phyloP scores from a whole-genome alignment of 768 basidiomycete species.

The Hericium rajendrae region DNA sequence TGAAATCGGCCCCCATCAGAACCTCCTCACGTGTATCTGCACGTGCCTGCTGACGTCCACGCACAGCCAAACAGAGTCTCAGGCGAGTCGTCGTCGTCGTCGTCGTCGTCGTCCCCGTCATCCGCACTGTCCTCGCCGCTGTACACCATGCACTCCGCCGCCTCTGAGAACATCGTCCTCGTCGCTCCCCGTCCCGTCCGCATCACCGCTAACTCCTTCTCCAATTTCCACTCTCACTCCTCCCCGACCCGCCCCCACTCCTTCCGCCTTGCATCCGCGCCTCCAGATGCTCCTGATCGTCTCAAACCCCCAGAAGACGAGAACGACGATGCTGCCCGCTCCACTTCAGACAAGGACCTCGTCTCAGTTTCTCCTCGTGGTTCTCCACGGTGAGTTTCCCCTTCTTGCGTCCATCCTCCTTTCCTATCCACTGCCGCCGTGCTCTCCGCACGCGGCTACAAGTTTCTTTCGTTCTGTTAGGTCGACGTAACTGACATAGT shows the following conservation, averaged over 20 bases:
- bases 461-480: neutral
- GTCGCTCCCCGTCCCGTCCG: slow-evolving; percentile 72
- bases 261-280: slow-evolving; percentile 27
- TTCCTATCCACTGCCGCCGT: neutral
- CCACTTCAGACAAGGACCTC: slow-evolving; percentile 20
- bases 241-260: slow-evolving; percentile 17
- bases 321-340: slow-evolving; percentile 26
- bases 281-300: slow-evolving; percentile 26
- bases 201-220: slow-evolving; percentile 24
- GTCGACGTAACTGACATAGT: slow-evolving; percentile 6
- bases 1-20: no score
- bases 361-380: slow-evolving; percentile 40
- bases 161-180: slow-evolving; percentile 53
- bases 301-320: slow-evolving; percentile 26
- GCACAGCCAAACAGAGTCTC: neutral
- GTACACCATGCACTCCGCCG: slow-evolving; percentile 34
- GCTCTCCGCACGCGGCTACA: slow-evolving; percentile 4
- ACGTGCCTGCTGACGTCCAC: neutral
- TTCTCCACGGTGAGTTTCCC: slow-evolving; percentile 44
- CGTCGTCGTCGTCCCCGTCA: neutral
- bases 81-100: no score
- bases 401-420: neutral
- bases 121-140: slow-evolving; percentile 1
- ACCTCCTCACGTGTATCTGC: no score
- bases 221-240: slow-evolving; percentile 18